Base-by-base conservation (phyloP, 2,329 filamentous ascomycete species). In the Cercospora berteroae region DNA sequence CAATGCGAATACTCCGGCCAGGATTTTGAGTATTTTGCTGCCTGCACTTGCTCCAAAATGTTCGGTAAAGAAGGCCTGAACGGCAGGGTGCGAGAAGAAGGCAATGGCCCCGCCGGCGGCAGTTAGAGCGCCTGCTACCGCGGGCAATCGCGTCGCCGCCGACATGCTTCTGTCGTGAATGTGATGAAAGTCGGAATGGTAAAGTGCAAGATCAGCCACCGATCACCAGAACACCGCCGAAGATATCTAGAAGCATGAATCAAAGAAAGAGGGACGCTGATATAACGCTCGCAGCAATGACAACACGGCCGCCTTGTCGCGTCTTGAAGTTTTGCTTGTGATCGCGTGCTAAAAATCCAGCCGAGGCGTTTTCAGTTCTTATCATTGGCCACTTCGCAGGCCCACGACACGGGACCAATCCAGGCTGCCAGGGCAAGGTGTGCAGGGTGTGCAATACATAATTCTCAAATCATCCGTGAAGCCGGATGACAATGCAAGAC, bases 1-100 rank as follows among this genome's bases (percentile, higher is more conserved):
- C 7, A 89, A 58, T 12, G 87, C 81, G 65, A 90, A 86, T 20
- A 68, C 69, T 9, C 71, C 69, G n/a, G 71, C 70, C 12, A 70
- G 48, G 20, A 67, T 13, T 55, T 73, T 73, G 67, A 73, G 66
- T 62, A 72, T 71, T 27, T 66, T 72, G 50, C 59, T 64, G n/a
- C 70, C 68, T n/a, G 67, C 69, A 61, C 39, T 70, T 57, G 60
- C 63, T 60, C 73, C 68, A 10, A 76, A 44, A 20, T 73, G 67
- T 39, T 71, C 63, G 9, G 69, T 55, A 20, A 77, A 44, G 61
- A 70, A 70, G n/a, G 72, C 66, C 36, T 77, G 73, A 7, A 76
- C 66, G 5, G 74, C 68, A 3, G 76, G 75, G 10, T 76, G 66
- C 5, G 68, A 29, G 7, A 69, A 64, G 59, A 76, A 64, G n/a